phyloP scores from a whole-genome alignment of 176 grass and related monocot species.

The Carex pumila region DNA sequence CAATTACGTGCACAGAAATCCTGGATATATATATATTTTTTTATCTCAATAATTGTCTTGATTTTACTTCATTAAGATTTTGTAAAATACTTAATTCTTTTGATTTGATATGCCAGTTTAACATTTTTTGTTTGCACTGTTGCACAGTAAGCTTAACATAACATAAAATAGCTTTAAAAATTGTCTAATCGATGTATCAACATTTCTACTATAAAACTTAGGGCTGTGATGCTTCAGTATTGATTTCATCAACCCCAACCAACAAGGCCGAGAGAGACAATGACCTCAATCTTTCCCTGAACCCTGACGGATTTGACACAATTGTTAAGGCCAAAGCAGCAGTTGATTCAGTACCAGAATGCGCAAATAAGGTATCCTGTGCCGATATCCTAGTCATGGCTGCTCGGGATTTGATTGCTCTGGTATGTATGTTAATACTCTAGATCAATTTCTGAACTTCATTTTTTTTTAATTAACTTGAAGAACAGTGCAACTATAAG shows the following conservation, averaged over 20 bases:
- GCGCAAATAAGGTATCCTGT: constrained; percentile 59
- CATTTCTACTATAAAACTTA: neutral
- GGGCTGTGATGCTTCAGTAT: constrained; percentile 81
- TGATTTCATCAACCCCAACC: constrained; percentile 46
- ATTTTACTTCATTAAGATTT: neutral
- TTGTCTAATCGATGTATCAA: neutral
- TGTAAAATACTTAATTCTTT: neutral
- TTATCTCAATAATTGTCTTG: neutral
- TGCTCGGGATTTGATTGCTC: constrained; percentile 44
- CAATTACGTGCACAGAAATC: neutral
- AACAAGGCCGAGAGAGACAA: constrained; percentile 73
- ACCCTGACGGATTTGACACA: constrained; percentile 63
- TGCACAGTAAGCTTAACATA: neutral
- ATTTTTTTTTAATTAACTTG: neutral
- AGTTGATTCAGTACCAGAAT: constrained; percentile 44
- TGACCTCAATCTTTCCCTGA: constrained; percentile 44
- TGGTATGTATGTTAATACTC: constrained; percentile 33
- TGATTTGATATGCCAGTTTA: neutral
- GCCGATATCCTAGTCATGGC: constrained; percentile 81
- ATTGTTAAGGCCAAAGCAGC: constrained; percentile 61
- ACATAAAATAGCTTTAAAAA: neutral
- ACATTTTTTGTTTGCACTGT: neutral
- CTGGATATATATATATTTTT: neutral
- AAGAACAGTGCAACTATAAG: neutral
- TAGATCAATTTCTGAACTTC: neutral